Evolutionary conservation across 2,329 filamentous ascomycete species (phyloP).

Genomic region (Ambrosiella beaveri): DNA sequence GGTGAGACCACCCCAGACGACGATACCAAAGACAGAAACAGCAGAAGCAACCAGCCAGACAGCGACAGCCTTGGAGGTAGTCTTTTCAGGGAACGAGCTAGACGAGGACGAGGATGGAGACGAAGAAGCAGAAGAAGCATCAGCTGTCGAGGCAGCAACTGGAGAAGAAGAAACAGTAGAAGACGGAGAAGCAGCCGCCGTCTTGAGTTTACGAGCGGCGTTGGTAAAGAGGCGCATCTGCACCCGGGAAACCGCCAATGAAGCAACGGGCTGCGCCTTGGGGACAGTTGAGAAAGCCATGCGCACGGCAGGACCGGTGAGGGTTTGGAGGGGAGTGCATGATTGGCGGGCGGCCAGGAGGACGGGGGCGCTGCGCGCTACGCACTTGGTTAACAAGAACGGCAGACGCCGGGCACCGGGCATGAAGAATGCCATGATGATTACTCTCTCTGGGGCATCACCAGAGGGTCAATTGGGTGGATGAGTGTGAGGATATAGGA

Average conservation of each 20-base stretch:
- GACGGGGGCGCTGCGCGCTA: background rate
- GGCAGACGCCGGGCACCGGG: conserved; percentile 12
- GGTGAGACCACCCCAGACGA: conserved; percentile 86
- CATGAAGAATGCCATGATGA: conserved; percentile 12
- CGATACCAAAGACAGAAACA: conserved; percentile 87
- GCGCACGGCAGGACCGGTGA: background rate
- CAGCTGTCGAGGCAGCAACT: background rate
- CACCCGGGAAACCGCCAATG: background rate
- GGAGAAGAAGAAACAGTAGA: background rate
- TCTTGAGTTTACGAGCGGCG: background rate
- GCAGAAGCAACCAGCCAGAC: conserved; percentile 90
- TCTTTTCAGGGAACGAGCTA: conserved; percentile 36
- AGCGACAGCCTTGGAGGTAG: conserved; percentile 59
- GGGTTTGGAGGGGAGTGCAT: conserved; percentile 1
- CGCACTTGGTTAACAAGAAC: conserved; percentile 1
- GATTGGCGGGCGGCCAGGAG: conserved; percentile 1
- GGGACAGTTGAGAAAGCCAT: background rate
- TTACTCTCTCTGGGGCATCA: background rate
- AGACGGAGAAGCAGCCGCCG: background rate
- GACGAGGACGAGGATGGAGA: conserved; percentile 4
- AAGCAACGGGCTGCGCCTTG: background rate
- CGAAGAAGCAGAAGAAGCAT: conserved; percentile 1
- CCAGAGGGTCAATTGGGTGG: background rate
- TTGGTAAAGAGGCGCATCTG: conserved; percentile 10
- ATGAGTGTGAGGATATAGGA: background rate